These are phyloP conservation scores for Russula sp. DNA, from an alignment of 768 basidiomycete genomes.

Conservation along the genomic window DNA sequence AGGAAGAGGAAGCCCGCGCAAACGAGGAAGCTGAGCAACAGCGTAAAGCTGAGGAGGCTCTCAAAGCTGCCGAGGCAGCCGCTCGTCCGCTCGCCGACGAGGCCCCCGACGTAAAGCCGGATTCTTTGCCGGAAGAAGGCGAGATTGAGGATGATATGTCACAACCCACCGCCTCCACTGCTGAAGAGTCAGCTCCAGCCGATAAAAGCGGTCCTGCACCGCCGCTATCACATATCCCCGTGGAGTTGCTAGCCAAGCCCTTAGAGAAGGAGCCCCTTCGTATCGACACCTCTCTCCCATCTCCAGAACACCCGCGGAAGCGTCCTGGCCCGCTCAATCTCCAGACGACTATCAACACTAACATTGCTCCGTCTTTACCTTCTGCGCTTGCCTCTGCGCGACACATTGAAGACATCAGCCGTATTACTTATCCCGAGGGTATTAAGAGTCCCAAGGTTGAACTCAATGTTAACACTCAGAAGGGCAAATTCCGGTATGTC, in stretches of 20 bases:
- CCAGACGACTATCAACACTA: conserved; percentile 42
- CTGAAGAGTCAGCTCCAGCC: conserved; percentile 6
- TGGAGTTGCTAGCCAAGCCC: conserved; percentile 41
- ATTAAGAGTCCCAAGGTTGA: conserved; percentile 77
- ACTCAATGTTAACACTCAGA: conserved; percentile 75
- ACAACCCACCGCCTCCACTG: conserved; percentile 23
- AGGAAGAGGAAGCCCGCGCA: conserved; percentile 26
- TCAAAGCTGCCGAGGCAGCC: conserved; percentile 34
- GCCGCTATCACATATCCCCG: conserved; percentile 36
- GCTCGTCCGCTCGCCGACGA: conserved; percentile 32
- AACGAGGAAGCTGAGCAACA: conserved; percentile 30
- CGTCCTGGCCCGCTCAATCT: conserved; percentile 76
- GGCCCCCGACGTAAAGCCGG: conserved; percentile 31
- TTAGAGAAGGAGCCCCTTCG: conserved; percentile 51
- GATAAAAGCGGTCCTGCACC: conserved; percentile 8
- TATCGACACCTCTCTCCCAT: conserved; percentile 53
- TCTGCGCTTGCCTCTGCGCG: conserved; percentile 77
- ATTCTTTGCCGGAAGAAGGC: conserved; percentile 40
- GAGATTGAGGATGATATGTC: conserved; percentile 40
- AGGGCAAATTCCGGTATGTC: conserved; percentile 81
- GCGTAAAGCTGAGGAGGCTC: conserved; percentile 33
- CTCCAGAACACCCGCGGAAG: conserved; percentile 40
- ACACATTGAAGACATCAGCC: conserved; percentile 74
- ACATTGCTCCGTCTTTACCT: conserved; percentile 42
- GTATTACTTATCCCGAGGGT: conserved; percentile 76